Base-by-base conservation (phyloP, 2,329 filamentous ascomycete genomes). In the Fusarium temperatum region DNA sequence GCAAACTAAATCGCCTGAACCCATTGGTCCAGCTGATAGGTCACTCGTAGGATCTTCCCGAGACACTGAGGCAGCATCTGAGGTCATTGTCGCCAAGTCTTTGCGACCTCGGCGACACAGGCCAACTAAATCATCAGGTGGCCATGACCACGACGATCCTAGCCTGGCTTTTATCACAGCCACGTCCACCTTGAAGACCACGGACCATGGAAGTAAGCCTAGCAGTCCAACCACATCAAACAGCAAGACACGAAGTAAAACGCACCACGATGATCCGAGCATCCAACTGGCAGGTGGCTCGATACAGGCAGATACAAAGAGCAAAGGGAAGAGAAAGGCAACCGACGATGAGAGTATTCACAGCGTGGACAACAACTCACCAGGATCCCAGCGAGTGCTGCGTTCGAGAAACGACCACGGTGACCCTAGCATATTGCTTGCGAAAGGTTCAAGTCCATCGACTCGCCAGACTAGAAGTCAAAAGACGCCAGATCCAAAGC, bases 41-140 rank as follows among this genome's bases (percentile, higher is more conserved):
- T 38, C 55, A 14, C 65, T 58, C 45, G 58, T 66, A 54, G 59
- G 44, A 30, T 60, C 62, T 66, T 60, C 72, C 50, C 64, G 53
- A 51, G 66, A 66, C 24, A 58, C 54, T 30, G 66, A 63, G 32
- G 68, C 68, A 47, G 70, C 70, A 58, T 61, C 72, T 11, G 81
- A 82, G 20, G 54, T 75, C n/a, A 60, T 73, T 42, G 79, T 79
- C 53, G 77, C 77, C 15, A 75, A 80, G 56, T 78, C 80, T 22
- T 73, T 81, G 32, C 80, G 81, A 38, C 80, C 79, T 68, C 77
- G 77, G 30, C 74, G 74, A 36, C 79, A 78, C 41, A 70, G 68
- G 50, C 75, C 68, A 61, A 75, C 60, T 22, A 70, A 69, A 70
- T 78, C 78, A 30, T 72, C 66, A 26, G 79, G 77, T 22, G 67